phyloP scores from a whole-genome alignment of 352 stramenopile species.

The Pythium brachiatum region DNA sequence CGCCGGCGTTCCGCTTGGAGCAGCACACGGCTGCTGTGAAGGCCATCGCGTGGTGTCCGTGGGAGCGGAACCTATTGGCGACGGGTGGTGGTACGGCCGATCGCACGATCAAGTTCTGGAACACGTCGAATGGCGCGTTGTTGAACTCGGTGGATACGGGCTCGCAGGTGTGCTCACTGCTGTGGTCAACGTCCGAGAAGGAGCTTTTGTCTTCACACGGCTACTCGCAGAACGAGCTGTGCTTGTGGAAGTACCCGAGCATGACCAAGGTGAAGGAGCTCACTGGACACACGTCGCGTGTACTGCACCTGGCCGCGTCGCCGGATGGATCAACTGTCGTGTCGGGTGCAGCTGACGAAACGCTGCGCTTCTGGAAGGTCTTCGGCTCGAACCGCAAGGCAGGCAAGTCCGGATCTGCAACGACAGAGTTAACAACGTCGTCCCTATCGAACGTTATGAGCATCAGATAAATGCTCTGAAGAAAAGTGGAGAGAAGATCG shows the following conservation, averaged over 20 bases:
- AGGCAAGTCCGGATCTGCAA: slow-evolving; percentile 53
- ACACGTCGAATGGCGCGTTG: slow-evolving; percentile 93
- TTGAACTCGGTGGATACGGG: slow-evolving; percentile 97
- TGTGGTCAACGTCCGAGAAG: slow-evolving; percentile 93
- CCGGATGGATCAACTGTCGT: slow-evolving; percentile 97
- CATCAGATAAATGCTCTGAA: slow-evolving; percentile 55
- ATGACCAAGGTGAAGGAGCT: slow-evolving; percentile 98
- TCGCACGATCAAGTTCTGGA: slow-evolving; percentile 99
- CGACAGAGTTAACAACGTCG: slow-evolving; percentile 54
- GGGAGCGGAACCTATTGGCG: slow-evolving; percentile 96
- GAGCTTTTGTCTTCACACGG: slow-evolving; percentile 97
- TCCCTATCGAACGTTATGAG: slow-evolving; percentile 80
- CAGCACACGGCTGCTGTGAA: slow-evolving; percentile 98
- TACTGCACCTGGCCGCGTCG: slow-evolving; percentile 96
- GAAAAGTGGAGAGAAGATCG: not conserved
- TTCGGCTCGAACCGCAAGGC: slow-evolving; percentile 91
- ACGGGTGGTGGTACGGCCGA: slow-evolving; percentile 97
- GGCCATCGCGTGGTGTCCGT: slow-evolving; percentile 98
- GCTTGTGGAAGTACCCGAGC: slow-evolving; percentile 98
- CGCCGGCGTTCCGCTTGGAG: slow-evolving; percentile 83
- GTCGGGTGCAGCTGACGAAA: slow-evolving; percentile 97
- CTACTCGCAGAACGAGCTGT: slow-evolving; percentile 97
- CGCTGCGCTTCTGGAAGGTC: slow-evolving; percentile 99
- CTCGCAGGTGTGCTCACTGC: slow-evolving; percentile 96
- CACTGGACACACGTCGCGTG: slow-evolving; percentile 95